A percentile compares a stretch with the other conserved stretches of the same genome.
Evolutionary conservation across 768 basidiomycete genomes (phyloP).

Genomic region (Rickenella mellea): DNA sequence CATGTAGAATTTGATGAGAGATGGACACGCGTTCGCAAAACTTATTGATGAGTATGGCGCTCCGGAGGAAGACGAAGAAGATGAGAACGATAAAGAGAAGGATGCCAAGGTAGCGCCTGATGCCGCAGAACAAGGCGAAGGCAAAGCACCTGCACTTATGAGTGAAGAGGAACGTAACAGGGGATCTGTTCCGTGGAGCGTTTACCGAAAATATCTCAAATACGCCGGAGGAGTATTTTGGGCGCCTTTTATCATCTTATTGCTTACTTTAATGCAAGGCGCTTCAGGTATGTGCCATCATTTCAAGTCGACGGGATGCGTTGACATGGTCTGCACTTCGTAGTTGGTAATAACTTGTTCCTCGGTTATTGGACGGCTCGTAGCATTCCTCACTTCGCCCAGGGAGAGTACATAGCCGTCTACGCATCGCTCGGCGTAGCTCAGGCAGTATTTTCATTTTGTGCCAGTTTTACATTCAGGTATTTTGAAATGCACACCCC

Average conservation of each 20-base stretch:
- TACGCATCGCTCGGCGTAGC: conserved; percentile 38
- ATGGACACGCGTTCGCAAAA: conserved; percentile 33
- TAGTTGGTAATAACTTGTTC: conserved; percentile 55
- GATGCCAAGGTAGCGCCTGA: conserved; percentile 2
- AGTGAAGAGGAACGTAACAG: conserved; percentile 49
- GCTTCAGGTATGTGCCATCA: conserved; percentile 31
- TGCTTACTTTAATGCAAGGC: conserved; percentile 39
- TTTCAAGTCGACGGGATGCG: not conserved
- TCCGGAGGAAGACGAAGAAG: conserved; percentile 25
- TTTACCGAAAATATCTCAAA: conserved; percentile 26
- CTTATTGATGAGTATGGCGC: conserved; percentile 51
- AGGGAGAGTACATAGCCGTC: conserved; percentile 60
- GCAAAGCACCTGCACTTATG: conserved; percentile 18
- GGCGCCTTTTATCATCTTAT: conserved; percentile 30
- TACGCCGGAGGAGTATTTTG: conserved; percentile 26
- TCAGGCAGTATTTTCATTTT: conserved; percentile 42
- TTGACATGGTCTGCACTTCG: not conserved
- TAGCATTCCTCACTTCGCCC: conserved; percentile 43
- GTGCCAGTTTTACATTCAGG: conserved; percentile 40
- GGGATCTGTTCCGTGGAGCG: conserved; percentile 24
- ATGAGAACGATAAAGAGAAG: conserved; percentile 19
- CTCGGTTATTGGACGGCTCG: conserved; percentile 64
- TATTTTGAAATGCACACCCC: conserved; percentile 11
- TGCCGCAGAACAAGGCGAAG: conserved; percentile 6
- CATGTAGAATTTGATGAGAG: conserved; percentile 33